Percentiles rank a stretch among this genome's conserved stretches.
Conservation (phyloP, 2,329 filamentous ascomycete genomes). For the Hypoxylon sp. region DNA sequence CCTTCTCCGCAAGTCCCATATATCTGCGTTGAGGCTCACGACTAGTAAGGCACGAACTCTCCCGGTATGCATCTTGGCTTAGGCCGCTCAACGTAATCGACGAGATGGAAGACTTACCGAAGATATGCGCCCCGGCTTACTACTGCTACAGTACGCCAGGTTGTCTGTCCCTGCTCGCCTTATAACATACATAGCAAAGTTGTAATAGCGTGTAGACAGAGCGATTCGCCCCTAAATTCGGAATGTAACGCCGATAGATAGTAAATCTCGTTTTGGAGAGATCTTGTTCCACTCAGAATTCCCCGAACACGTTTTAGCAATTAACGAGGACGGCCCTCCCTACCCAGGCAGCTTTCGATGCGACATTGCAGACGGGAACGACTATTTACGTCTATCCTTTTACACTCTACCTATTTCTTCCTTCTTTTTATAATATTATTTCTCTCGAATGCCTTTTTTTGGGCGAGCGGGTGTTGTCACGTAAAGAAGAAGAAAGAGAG, state of each 20-base stretch:
- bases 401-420: slow-evolving; percentile 11
- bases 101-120: slow-evolving; percentile 28
- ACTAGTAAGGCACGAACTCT: slow-evolving; percentile 40
- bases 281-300: slow-evolving; percentile 46
- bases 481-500: slow-evolving; percentile 10
- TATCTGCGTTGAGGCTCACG: slow-evolving; percentile 42
- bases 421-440: slow-evolving; percentile 3
- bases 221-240: slow-evolving; percentile 41
- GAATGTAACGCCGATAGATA: slow-evolving; percentile 48
- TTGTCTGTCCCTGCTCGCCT: slow-evolving; percentile 27
- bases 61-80: slow-evolving; percentile 29
- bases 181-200: slow-evolving; percentile 38
- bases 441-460: slow-evolving; percentile 13
- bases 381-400: slow-evolving; percentile 10
- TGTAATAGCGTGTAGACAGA: slow-evolving; percentile 41
- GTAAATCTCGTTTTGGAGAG: slow-evolving; percentile 45
- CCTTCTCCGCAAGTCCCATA: slow-evolving; percentile 33
- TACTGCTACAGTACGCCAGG: slow-evolving; percentile 40
- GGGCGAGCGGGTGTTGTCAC: slow-evolving; percentile 23
- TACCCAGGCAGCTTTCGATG: slow-evolving; percentile 35
- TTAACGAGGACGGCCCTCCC: slow-evolving; percentile 41
- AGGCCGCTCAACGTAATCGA: slow-evolving; percentile 35
- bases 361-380: slow-evolving; percentile 33
- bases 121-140: slow-evolving; percentile 38
- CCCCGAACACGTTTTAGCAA: slow-evolving; percentile 46